Evolutionary conservation across 345 rosid genomes (phyloP).

Genomic region (Rhodamnia rubescens): DNA sequence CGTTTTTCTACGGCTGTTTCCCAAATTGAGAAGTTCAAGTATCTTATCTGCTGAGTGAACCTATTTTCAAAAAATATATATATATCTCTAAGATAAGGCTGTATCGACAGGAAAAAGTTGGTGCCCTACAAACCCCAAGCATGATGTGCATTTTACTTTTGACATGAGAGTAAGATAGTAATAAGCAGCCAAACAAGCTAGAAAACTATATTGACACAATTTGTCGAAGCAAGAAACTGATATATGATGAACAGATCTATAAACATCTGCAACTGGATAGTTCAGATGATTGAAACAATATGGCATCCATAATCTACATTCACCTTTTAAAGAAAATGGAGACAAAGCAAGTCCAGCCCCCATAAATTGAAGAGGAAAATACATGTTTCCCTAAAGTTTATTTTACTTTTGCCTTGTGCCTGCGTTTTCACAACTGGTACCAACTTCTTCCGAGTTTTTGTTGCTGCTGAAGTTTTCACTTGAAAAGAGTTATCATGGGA

Average conservation of each 20-base stretch:
- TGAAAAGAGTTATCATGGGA: neutral
- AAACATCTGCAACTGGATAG: neutral
- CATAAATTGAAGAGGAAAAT: neutral
- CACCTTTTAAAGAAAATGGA: neutral
- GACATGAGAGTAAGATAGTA: neutral
- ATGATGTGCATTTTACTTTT: neutral
- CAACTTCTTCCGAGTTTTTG: neutral
- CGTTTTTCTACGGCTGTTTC: conserved; percentile 86
- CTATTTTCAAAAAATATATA: conserved; percentile 21
- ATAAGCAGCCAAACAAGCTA: neutral
- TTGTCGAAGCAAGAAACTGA: neutral
- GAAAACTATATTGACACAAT: neutral
- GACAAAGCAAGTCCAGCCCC: neutral
- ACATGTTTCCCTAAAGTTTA: neutral
- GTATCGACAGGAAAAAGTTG: neutral
- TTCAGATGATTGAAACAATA: neutral
- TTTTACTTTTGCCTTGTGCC: neutral
- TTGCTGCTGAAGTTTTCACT: neutral
- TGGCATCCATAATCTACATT: neutral
- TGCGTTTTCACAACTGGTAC: neutral
- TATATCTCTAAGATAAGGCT: neutral
- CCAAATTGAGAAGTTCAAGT: conserved; percentile 84
- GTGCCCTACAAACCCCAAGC: neutral
- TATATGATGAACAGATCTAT: neutral
- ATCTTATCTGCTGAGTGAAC: conserved; percentile 84